Evolutionary conservation across 2,329 filamentous ascomycete genomes (phyloP), one percentile per base, ranked within the genome.

Genomic region (Phaeomoniella chlamydospora): DNA sequence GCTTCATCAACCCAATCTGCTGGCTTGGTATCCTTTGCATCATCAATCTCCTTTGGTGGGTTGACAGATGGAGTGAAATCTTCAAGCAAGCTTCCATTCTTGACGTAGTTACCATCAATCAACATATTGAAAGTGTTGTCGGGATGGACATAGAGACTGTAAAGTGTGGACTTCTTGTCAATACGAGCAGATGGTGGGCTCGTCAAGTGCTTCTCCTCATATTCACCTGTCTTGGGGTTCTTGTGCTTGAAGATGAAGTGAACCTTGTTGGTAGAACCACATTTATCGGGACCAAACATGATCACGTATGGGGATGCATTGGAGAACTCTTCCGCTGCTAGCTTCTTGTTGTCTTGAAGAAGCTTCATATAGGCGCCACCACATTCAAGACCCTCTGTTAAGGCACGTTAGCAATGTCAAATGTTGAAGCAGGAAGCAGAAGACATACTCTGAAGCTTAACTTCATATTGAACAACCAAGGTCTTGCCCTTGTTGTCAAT

Each of bases 271-370:
- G 85, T 96, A 59, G 85, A 75, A 62, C 90, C 90, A 61, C 90
- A 98, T 80, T 96, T 96, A 72, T 98, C 90, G 51, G 90, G 90
- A 49, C 90, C 90, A 59, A 98, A 98, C 90, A 98, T 98, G 73
- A 98, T 93, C 50, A 98, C 83, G 58, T 98, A 98, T 34, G 90
- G 90, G 31, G 88, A 94, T 43, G 80, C 77, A 67, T 98, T 96
- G 61, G 83, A 85, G 71, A 98, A 98, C 70, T 98, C 90, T 47
- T 96, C 88, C 53, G 84, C 77, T 69, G 94, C 85, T 52, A 98
- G 85, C 60, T 84, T 81, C 71, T 88, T 87, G 73, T 90, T 96
- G 59, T 98, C 87, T 52, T 92, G 82, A 49, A 98, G 82, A 49
- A 98, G 83, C 80, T 98, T 98, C 72, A 98, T 72, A 72, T 98